phyloP scores from a whole-genome alignment of 2,329 filamentous ascomycete species.

The Cladosporium oxysporum region DNA sequence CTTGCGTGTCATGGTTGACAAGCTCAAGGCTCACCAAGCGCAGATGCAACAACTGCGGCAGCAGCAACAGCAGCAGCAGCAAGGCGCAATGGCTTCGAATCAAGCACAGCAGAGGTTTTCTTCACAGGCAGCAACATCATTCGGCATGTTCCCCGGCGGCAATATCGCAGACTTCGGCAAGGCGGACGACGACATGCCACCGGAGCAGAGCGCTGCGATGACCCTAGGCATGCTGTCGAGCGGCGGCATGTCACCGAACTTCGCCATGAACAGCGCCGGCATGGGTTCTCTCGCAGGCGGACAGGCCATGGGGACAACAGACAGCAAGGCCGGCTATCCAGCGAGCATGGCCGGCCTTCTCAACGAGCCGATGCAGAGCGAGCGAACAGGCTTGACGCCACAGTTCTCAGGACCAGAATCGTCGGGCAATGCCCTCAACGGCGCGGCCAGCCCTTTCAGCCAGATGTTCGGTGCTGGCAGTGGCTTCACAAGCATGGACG shows the following conservation, averaged over 20 bases:
- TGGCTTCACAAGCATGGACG: constrained; percentile 57
- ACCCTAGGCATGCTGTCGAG: constrained; percentile 68
- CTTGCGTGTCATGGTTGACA: constrained; percentile 80
- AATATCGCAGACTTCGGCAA: constrained; percentile 26
- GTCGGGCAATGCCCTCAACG: constrained; percentile 33
- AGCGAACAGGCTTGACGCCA: constrained; percentile 37
- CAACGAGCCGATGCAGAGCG: constrained; percentile 35
- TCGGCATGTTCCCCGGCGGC: constrained; percentile 38
- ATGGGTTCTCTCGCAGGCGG: constrained; percentile 26
- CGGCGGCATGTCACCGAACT: constrained; percentile 58
- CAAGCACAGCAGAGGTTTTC: constrained; percentile 8
- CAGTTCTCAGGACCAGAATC: constrained; percentile 34
- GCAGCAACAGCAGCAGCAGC: constrained; percentile 22
- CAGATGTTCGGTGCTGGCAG: constrained; percentile 38
- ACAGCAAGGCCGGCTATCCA: constrained; percentile 28
- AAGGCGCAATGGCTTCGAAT: not conserved
- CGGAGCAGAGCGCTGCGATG: constrained; percentile 68
- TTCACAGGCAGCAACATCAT: constrained; percentile 19
- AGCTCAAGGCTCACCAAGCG: constrained; percentile 60
- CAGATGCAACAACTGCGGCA: constrained; percentile 21
- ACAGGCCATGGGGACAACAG: not conserved
- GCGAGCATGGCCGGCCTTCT: constrained; percentile 38
- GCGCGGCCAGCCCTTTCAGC: constrained; percentile 37
- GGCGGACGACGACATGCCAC: constrained; percentile 56
- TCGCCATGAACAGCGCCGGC: constrained; percentile 27